Conservation (phyloP, 176 grass and related monocot genomes). For the Zoysia pacifica region DNA sequence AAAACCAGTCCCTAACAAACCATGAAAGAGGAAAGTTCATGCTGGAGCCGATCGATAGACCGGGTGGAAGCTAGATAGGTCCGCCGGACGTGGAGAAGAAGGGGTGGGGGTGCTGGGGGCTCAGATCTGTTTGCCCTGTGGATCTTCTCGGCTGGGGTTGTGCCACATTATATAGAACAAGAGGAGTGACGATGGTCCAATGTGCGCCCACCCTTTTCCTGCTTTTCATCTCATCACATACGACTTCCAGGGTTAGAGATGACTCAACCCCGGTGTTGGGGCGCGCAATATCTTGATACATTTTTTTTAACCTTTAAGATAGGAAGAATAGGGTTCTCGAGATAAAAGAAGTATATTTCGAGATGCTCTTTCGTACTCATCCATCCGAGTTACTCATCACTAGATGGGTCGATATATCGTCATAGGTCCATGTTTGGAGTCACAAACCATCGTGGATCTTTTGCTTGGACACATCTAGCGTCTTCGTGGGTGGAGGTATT, state of each 20-base stretch:
- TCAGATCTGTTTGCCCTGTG: slow-evolving; percentile 30
- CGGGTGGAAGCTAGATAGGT: no score
- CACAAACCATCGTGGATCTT: background rate
- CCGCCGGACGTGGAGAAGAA: slow-evolving; percentile 28
- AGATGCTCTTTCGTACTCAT: background rate
- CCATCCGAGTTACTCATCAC: background rate
- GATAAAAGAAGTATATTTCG: background rate
- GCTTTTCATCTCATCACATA: slow-evolving; percentile 31
- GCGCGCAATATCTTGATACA: background rate
- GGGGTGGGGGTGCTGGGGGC: background rate
- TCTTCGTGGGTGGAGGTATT: background rate
- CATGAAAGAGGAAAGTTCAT: background rate
- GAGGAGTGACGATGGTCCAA: background rate
- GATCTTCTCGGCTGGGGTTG: slow-evolving; percentile 12
- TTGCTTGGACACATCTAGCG: background rate
- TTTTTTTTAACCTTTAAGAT: slow-evolving; percentile 6
- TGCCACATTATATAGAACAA: slow-evolving; percentile 35
- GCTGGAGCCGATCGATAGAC: background rate
- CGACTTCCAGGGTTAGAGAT: slow-evolving; percentile 26
- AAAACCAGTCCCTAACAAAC: slow-evolving; percentile 18
- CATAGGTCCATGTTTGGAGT: background rate
- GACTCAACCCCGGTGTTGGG: background rate
- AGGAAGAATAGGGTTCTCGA: slow-evolving; percentile 25
- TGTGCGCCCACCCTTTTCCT: slow-evolving; percentile 10
- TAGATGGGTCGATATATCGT: slow-evolving; percentile 11